These are phyloP conservation scores for Astrothelium subdiscretum DNA, from an alignment of 495 filamentous ascomycete genomes.

Conservation along the genomic window DNA sequence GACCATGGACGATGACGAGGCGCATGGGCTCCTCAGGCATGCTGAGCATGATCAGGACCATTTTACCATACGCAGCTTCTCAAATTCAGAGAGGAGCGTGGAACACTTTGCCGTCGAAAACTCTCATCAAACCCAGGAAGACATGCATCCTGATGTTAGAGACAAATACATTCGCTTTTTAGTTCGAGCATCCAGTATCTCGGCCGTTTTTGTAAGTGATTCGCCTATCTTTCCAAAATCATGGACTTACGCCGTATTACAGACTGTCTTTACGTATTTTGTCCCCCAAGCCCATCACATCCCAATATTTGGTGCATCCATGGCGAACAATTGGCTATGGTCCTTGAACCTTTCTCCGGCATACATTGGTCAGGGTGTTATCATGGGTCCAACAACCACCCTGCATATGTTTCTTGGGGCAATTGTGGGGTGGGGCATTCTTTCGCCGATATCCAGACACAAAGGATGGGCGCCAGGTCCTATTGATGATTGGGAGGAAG, in stretches of 20 bases:
- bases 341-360: slow-evolving; percentile 90
- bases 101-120: slow-evolving; percentile 20
- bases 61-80: not conserved
- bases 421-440: slow-evolving; percentile 74
- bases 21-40: slow-evolving; percentile 9
- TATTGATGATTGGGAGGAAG: slow-evolving; percentile 72
- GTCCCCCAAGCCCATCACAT: slow-evolving; percentile 70
- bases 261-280: slow-evolving; percentile 85
- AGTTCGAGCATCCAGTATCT: slow-evolving; percentile 41
- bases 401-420: slow-evolving; percentile 89
- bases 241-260: not conserved
- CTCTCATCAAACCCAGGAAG: not conserved
- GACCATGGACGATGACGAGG: slow-evolving; percentile 8
- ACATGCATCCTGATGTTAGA: slow-evolving; percentile 39
- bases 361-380: slow-evolving; percentile 72
- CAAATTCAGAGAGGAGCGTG: not conserved
- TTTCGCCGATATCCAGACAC: slow-evolving; percentile 77
- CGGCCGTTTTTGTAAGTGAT: slow-evolving; percentile 37
- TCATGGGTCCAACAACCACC: slow-evolving; percentile 82
- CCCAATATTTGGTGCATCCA: slow-evolving; percentile 63
- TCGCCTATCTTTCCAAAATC: not conserved
- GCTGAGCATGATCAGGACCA: not conserved
- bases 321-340: slow-evolving; percentile 85
- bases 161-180: slow-evolving; percentile 47
- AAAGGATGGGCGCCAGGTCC: slow-evolving; percentile 79